Percentiles rank a stretch among this genome's conserved stretches.
phyloP scores from a whole-genome alignment of 108 stramenopile genomes.

The Bacterosira constricta region DNA sequence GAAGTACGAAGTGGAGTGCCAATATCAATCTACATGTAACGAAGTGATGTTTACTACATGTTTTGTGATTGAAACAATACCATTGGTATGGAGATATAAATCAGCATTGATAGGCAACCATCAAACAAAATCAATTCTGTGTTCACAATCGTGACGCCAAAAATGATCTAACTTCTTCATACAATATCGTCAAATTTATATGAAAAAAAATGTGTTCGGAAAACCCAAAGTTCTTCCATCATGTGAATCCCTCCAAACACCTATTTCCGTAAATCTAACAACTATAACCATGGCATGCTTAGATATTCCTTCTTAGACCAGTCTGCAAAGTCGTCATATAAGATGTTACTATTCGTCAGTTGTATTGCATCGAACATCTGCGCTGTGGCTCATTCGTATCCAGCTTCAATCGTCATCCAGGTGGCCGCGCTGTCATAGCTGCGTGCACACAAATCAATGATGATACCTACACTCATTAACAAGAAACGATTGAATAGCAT shows the following conservation, averaged over 20 bases:
- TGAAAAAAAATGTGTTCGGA: background rate
- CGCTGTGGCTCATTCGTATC: conserved; percentile 73
- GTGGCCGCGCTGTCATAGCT: conserved; percentile 49
- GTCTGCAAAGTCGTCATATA: conserved; percentile 91
- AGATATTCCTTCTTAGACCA: conserved; percentile 87
- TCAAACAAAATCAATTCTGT: too few relatives aligned
- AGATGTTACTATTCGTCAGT: conserved; percentile 41
- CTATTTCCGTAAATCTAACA: conserved; percentile 89
- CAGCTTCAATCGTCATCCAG: conserved; percentile 66
- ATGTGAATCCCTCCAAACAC: conserved; percentile 45
- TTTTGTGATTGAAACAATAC: too few relatives aligned
- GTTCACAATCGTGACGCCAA: too few relatives aligned
- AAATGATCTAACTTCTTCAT: too few relatives aligned
- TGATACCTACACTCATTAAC: conserved; percentile 66
- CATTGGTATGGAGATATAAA: too few relatives aligned
- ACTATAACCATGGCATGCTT: conserved; percentile 88
- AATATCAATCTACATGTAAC: too few relatives aligned
- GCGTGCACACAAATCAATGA: conserved; percentile 46
- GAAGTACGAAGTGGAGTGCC: too few relatives aligned
- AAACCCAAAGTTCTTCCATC: background rate
- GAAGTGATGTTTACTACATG: too few relatives aligned
- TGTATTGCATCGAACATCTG: conserved; percentile 64
- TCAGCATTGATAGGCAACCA: too few relatives aligned
- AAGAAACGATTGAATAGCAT: conserved; percentile 84
- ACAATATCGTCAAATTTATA: background rate